Base-by-base conservation (phyloP, 306 rosid genomes). In the Lathyrus oleraceus region DNA sequence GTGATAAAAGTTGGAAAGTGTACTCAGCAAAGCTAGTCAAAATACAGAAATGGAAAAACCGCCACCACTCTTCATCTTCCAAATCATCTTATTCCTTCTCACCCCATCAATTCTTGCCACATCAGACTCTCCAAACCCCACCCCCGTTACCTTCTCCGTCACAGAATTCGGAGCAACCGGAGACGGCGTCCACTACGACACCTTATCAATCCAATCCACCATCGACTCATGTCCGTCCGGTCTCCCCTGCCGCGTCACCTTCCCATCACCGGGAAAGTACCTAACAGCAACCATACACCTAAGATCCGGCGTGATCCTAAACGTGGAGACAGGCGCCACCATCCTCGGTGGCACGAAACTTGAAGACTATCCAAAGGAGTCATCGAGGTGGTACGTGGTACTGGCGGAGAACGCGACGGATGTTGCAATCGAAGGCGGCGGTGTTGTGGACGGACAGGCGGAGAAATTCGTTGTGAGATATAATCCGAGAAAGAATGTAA, bases 381-480 rank as follows among this genome's bases (percentile, higher is more conserved):
- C 81, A 42, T 73, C 38, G 71, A 67, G 85, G 63, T 92, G 98
- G 98, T 92, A 87, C 73, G 92, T 83, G 69, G 90, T 89, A 71
- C 5, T 85, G 86, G 98, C 96, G 74, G 97, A 86, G 90, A 86
- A 89, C 66, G 90, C 87, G 65, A 81, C 75, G 54, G 83, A 80
- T 21, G 97, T 92, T 3, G 97, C 89, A 60, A 89, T 92, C 70
- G 56, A 64, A 14, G 96, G 97, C 65, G 96, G 97, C n/a, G 96
- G 98, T 2, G 85, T 80, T 65, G 82, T 89, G 71, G 96, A 87
- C n/a, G 98, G 98, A 30, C 97, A 93, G 70, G 94, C 97, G 13
- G 40, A 45, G 88, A 69, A 73, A 28, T 90, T 87, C 10, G 97
- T 93, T n/a, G 79, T 80, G 84, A 81, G 85, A 73, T 76, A 85